These are phyloP conservation scores for Yamadazyma kanchanaburiensis DNA, from an alignment of 1,139 yeast species.

Conservation along the genomic window DNA sequence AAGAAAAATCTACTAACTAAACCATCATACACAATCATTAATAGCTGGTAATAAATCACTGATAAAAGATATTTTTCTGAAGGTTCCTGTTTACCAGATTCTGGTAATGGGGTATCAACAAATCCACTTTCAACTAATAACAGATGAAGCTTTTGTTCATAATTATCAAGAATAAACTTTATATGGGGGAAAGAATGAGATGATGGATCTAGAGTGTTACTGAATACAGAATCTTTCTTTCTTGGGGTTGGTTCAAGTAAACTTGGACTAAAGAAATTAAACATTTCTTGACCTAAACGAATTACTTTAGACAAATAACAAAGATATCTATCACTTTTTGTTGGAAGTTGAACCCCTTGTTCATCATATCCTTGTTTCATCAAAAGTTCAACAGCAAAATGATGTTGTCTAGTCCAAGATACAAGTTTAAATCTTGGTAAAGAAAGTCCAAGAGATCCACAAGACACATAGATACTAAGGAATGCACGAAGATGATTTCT, in stretches of 20 bases:
- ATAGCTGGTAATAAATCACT: constrained; percentile 43
- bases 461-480: constrained; percentile 46
- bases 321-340: constrained; percentile 30
- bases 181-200: constrained; percentile 13
- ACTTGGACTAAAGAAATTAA: constrained; percentile 23
- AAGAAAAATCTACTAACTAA: constrained; percentile 19
- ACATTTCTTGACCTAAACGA: constrained; percentile 43
- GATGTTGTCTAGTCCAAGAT: constrained; percentile 44
- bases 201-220: constrained; percentile 14
- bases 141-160: constrained; percentile 20
- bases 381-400: constrained; percentile 29
- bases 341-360: constrained; percentile 15
- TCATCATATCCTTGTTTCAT: constrained; percentile 27
- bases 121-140: constrained; percentile 28
- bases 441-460: constrained; percentile 49
- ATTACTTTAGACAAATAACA: constrained; percentile 38
- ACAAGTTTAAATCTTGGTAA: constrained; percentile 49
- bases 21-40: constrained; percentile 49
- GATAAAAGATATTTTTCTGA: constrained; percentile 31
- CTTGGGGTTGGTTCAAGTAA: constrained; percentile 7
- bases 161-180: constrained; percentile 15
- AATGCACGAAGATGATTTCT: constrained; percentile 40
- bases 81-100: constrained; percentile 13
- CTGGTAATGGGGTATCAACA: constrained; percentile 14
- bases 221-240: constrained; percentile 13